These are phyloP conservation scores for Talaromyces sp. DNA, from an alignment of 2,329 filamentous ascomycete genomes.

Conservation along the genomic window DNA sequence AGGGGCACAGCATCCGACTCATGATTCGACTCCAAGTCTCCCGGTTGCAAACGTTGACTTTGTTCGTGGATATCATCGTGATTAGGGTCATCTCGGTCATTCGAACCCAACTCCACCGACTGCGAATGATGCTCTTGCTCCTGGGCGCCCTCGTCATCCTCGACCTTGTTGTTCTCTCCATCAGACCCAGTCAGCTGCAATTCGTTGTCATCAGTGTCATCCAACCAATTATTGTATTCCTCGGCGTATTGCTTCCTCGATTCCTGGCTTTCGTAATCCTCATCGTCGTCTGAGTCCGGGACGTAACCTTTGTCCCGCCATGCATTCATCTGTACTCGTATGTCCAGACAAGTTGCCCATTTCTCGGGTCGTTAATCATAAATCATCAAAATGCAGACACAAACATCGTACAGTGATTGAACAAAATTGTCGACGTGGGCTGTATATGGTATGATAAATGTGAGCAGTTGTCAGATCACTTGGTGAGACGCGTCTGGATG, in stretches of 20 bases:
- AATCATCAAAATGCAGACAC: background rate
- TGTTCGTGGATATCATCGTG: background rate
- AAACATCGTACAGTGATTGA: background rate
- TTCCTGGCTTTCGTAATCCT: slow-evolving; percentile 40
- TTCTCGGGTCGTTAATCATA: slow-evolving; percentile 28
- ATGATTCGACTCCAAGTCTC: background rate
- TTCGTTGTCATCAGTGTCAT: background rate
- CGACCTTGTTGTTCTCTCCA: background rate
- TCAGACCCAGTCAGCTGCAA: background rate
- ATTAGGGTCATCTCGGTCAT: background rate
- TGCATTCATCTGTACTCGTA: slow-evolving; percentile 44
- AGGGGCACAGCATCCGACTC: background rate
- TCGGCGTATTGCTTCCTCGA: slow-evolving; percentile 17
- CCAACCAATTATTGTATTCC: background rate
- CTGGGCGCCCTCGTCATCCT: background rate
- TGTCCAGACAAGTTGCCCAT: slow-evolving; percentile 34
- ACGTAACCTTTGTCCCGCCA: slow-evolving; percentile 54
- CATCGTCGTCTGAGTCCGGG: slow-evolving; percentile 52
- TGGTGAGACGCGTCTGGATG: slow-evolving; percentile 13
- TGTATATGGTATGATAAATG: background rate
- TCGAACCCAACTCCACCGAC: no score
- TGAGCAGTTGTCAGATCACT: slow-evolving; percentile 12
- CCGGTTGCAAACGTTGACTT: background rate
- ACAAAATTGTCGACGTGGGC: background rate
- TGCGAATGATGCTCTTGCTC: background rate